These are phyloP conservation scores for Puccinia triticina DNA, from an alignment of 1,284 basidiomycete species.

Conservation along the genomic window DNA sequence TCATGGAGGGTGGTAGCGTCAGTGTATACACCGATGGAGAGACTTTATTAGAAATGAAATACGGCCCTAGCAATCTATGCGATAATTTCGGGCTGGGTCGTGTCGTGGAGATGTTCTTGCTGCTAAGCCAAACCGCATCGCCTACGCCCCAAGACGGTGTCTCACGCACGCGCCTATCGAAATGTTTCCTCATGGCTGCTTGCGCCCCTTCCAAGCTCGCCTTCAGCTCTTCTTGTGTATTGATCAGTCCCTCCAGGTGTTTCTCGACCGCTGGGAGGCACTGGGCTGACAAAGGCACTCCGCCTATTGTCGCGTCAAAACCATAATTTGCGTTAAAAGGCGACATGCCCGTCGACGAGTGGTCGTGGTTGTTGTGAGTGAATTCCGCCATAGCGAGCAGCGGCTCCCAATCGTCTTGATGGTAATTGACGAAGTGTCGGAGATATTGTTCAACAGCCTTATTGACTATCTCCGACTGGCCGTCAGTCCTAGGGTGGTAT, in stretches of 20 bases:
- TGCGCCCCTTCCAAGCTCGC: not conserved
- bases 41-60: not conserved
- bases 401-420: constrained; percentile 15
- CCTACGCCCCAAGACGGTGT: not conserved
- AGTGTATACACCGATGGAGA: not conserved
- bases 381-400: constrained; percentile 48
- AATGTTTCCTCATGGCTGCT: not conserved
- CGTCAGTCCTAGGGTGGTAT: constrained; percentile 29
- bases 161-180: not conserved
- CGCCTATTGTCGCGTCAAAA: too few species aligned
- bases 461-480: constrained; percentile 18
- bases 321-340: not conserved
- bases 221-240: not conserved
- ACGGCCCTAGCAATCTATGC: not conserved
- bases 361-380: not conserved
- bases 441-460: too few species aligned
- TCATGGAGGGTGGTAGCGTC: not conserved
- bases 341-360: not conserved
- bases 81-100: constrained; percentile 19
- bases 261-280: not conserved
- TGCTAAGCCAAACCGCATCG: not conserved
- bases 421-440: too few species aligned
- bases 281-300: not conserved
- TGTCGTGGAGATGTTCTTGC: constrained; percentile 15
- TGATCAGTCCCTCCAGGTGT: not conserved